Evolutionary conservation across 352 stramenopile species (phyloP).

Genomic region (Phytopythium ostracodes): DNA sequence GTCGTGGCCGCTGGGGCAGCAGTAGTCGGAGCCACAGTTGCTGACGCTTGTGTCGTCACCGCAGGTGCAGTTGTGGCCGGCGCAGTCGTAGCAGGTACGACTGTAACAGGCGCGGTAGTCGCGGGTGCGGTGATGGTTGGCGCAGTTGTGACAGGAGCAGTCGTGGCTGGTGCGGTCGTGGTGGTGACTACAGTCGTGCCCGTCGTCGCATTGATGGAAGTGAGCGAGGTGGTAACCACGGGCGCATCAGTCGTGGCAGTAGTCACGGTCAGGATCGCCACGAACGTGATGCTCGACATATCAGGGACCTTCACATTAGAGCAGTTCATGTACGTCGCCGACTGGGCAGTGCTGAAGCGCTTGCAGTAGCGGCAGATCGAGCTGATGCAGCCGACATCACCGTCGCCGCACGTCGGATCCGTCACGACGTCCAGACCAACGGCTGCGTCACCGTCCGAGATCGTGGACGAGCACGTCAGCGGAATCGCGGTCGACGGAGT

Average conservation of each 20-base stretch:
- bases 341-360: slow-evolving; percentile 16
- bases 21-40: background rate
- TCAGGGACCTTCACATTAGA: slow-evolving; percentile 11
- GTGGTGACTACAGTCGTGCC: background rate
- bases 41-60: background rate
- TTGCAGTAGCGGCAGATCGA: slow-evolving; percentile 40
- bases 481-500: background rate
- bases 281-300: slow-evolving; percentile 2
- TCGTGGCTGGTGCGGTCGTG: background rate
- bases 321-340: slow-evolving; percentile 17
- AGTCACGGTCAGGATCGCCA: slow-evolving; percentile 1
- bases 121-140: background rate
- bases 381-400: slow-evolving; percentile 29
- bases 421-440: slow-evolving; percentile 16
- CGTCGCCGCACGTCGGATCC: slow-evolving; percentile 21
- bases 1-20: background rate
- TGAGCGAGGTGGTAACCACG: background rate
- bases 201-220: background rate
- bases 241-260: slow-evolving; percentile 10
- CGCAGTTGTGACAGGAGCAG: background rate
- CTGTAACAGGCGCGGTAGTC: background rate
- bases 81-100: background rate
- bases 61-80: background rate
- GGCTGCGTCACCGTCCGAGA: slow-evolving; percentile 5
- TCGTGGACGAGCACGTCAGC: slow-evolving; percentile 2